phyloP scores from a whole-genome alignment of 1,284 basidiomycete species.

The Irpex sp. region DNA sequence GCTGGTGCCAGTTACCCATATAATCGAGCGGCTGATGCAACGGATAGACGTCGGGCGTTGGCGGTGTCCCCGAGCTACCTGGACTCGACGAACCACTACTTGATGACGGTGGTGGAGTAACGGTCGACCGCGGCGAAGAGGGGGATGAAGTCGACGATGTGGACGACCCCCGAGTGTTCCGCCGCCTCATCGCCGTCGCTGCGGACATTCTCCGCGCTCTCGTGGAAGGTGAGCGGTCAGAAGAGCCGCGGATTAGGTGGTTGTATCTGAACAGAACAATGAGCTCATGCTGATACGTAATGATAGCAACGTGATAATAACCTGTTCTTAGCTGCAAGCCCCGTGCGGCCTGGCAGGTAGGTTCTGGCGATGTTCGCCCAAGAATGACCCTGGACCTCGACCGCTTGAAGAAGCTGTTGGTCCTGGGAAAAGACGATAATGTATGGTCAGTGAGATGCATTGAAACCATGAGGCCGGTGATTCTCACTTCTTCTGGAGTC shows the following conservation, averaged over 20 bases:
- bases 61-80: constrained; percentile 8
- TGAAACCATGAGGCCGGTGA: not conserved
- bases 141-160: constrained; percentile 10
- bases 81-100: constrained; percentile 12
- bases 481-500: constrained; percentile 46
- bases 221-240: constrained; percentile 14
- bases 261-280: constrained; percentile 15
- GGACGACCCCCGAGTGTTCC: constrained; percentile 13
- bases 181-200: constrained; percentile 14
- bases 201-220: constrained; percentile 14
- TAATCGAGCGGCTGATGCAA: constrained; percentile 11
- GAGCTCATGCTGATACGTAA: not conserved
- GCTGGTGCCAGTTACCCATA: constrained; percentile 3
- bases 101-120: constrained; percentile 10
- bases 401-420: constrained; percentile 45
- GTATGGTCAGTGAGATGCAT: not conserved
- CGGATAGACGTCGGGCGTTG: constrained; percentile 8
- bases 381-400: constrained; percentile 49
- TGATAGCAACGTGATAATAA: constrained; percentile 20
- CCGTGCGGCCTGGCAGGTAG: constrained; percentile 53
- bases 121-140: constrained; percentile 11
- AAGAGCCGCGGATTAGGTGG: constrained; percentile 17
- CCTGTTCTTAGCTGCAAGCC: constrained; percentile 57
- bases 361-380: constrained; percentile 58
- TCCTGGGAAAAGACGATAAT: constrained; percentile 31